A percentile compares a stretch with the other conserved stretches of the same genome.
Evolutionary conservation across 139 green algal species (phyloP).

Genomic region (Micractinium sp.): DNA sequence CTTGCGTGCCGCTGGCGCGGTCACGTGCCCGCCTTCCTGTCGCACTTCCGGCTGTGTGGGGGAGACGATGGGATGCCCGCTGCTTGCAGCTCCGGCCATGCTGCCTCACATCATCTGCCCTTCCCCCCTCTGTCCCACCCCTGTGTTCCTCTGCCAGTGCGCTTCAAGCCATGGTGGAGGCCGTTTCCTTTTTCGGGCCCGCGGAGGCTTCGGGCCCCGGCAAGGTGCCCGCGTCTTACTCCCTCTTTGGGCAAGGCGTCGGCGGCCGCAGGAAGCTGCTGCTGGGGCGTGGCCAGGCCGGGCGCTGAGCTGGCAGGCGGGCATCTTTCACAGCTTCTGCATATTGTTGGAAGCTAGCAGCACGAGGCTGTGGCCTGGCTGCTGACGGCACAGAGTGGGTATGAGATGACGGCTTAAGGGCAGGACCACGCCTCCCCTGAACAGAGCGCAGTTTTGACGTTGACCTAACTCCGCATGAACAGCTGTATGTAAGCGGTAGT

Average conservation of each 20-base stretch:
- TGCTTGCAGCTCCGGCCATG: too few relatives aligned
- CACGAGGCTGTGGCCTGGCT: not conserved
- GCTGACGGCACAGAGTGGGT: not conserved
- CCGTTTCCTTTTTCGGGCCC: not conserved
- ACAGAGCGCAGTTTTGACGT: too few relatives aligned
- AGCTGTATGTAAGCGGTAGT: too few relatives aligned
- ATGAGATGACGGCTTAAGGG: too few relatives aligned
- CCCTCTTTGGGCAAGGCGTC: not conserved
- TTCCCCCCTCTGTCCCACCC: not conserved
- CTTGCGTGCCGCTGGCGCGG: too few relatives aligned
- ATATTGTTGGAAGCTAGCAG: not conserved
- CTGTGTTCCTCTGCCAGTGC: not conserved
- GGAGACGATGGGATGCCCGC: too few relatives aligned
- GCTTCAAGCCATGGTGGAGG: slow-evolving; percentile 1
- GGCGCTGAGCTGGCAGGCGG: not conserved
- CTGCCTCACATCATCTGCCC: not conserved
- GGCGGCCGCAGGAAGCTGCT: not conserved
- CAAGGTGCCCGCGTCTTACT: not conserved
- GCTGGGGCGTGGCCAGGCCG: not conserved
- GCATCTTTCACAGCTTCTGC: too few relatives aligned
- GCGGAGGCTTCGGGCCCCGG: not conserved
- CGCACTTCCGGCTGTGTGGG: too few relatives aligned
- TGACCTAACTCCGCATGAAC: too few relatives aligned
- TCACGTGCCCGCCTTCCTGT: not conserved
- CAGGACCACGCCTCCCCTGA: too few relatives aligned